Base-by-base conservation (phyloP, 2,329 filamentous ascomycete genomes). In the Epichloe uncinata region DNA sequence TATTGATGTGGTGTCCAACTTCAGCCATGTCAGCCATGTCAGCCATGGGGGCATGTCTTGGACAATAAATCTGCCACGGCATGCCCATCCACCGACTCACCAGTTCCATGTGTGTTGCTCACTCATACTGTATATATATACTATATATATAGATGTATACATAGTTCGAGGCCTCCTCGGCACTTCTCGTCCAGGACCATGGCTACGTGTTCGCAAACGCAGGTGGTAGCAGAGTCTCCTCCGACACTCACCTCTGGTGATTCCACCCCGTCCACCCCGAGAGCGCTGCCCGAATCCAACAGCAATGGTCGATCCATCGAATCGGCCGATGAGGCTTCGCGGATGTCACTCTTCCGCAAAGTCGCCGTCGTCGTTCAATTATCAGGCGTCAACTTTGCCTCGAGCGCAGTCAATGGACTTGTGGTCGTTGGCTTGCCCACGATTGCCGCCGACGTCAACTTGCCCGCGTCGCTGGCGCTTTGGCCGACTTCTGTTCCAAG, bases 351-450 rank as follows among this genome's bases (percentile, higher is more conserved):
- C 8, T 42, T 50, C 30, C 48, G 48, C 42, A 50, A 46, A 36
- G 43, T 50, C 11, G 43, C 42, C 36, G 42, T 50, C 4, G 30
- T 50, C 13, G 20, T 37, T 2, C 42, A 46, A 11, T 36, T 50
- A 2, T 46, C 48, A 8, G 48, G 42, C 7, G 44, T 50, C 34
- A 50, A 45, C 43, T 50, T 50, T 30, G 16, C 36, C 18, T 50
- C 36, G 12, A 50, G 43, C 3, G 48, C 48, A 20, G 48, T 50
- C 48, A 50, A 50, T 30, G 43, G 48, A 12, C 42, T 71, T 2
- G 58, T 71, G 16, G 58, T 69, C 2, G 63, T 72, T 26, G 63
- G 62, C 18, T 60, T 73, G 0, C 69, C 71, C 4, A 57, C 60
- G 11, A 72, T 74, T 50, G 64, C 68, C 1, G 50, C 54, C 13